phyloP scores from a whole-genome alignment of 768 basidiomycete genomes.

The Serendipita sp. region DNA sequence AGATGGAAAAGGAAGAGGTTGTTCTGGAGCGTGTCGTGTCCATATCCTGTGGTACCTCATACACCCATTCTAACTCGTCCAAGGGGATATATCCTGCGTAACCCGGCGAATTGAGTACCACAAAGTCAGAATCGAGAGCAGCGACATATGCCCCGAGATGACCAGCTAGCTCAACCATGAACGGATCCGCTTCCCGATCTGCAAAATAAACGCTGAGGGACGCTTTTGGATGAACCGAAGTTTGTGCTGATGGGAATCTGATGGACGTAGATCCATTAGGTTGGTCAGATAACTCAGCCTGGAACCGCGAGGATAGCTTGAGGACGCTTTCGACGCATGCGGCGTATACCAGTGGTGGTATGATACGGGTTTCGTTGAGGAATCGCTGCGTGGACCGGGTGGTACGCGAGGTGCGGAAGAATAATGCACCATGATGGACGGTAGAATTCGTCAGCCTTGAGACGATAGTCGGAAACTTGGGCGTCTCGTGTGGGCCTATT shows the following conservation, averaged over 20 bases:
- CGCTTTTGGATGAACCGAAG: constrained; percentile 41
- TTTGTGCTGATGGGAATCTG: constrained; percentile 62
- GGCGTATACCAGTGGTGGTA: constrained; percentile 49
- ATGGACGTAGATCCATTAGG: constrained; percentile 17
- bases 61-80: constrained; percentile 55
- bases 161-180: constrained; percentile 65
- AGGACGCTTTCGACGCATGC: constrained; percentile 43
- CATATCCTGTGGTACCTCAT: not conserved
- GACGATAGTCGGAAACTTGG: constrained; percentile 55
- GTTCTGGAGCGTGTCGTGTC: constrained; percentile 6
- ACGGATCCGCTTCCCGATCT: constrained; percentile 12
- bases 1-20: not conserved
- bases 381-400: constrained; percentile 53
- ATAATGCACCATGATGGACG: constrained; percentile 48
- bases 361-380: constrained; percentile 51
- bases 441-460: constrained; percentile 40
- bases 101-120: constrained; percentile 46
- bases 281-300: not conserved
- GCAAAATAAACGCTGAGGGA: constrained; percentile 9
- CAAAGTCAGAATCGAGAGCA: constrained; percentile 70
- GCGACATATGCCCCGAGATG: constrained; percentile 55
- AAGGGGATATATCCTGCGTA: constrained; percentile 66
- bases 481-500: constrained; percentile 42
- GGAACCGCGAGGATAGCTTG: constrained; percentile 3
- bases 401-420: constrained; percentile 58